Percentiles rank a stretch among this genome's conserved stretches.
phyloP scores from a whole-genome alignment of 2,329 filamentous ascomycete genomes.

The Aureobasidium zeae region DNA sequence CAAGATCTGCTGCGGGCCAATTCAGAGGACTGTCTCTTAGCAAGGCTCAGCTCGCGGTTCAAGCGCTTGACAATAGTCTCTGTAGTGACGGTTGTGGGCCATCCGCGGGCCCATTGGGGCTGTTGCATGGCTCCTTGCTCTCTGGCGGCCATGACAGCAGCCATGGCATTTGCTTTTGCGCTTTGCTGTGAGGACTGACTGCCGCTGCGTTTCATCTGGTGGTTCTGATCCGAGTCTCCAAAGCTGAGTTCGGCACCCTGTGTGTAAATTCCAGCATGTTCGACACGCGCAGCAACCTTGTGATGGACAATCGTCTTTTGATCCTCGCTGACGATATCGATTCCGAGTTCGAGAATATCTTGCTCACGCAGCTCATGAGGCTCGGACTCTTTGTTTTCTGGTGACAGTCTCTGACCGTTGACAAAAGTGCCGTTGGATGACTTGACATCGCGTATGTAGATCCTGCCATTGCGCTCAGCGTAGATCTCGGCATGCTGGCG shows the following conservation, averaged over 20 bases:
- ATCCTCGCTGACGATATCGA: conserved; percentile 97
- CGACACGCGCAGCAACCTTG: conserved; percentile 93
- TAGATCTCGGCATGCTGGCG: conserved; percentile 94
- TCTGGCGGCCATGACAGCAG: conserved; percentile 28
- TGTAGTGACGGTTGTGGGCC: conserved; percentile 80
- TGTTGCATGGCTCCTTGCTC: conserved; percentile 43
- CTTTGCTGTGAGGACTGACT: conserved; percentile 36
- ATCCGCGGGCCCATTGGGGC: conserved; percentile 70
- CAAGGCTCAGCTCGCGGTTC: conserved; percentile 79
- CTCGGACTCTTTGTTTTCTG: conserved; percentile 91
- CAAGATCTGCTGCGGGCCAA: conserved; percentile 75
- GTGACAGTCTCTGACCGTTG: conserved; percentile 80
- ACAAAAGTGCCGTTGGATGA: conserved; percentile 98
- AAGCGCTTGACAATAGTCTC: conserved; percentile 88
- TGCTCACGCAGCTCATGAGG: conserved; percentile 86
- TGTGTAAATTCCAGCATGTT: conserved; percentile 79
- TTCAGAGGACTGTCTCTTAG: conserved; percentile 79
- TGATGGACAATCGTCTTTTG: conserved; percentile 98
- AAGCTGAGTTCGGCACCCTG: conserved; percentile 76
- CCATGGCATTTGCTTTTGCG: conserved; percentile 17
- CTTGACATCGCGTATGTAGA: conserved; percentile 95
- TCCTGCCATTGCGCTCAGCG: conserved; percentile 68
- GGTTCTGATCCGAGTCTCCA: conserved; percentile 71
- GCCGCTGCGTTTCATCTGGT: conserved; percentile 50
- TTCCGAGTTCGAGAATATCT: conserved; percentile 88